Conservation (phyloP, 2,329 filamentous ascomycete genomes). For the Fusarium drepaniforme region DNA sequence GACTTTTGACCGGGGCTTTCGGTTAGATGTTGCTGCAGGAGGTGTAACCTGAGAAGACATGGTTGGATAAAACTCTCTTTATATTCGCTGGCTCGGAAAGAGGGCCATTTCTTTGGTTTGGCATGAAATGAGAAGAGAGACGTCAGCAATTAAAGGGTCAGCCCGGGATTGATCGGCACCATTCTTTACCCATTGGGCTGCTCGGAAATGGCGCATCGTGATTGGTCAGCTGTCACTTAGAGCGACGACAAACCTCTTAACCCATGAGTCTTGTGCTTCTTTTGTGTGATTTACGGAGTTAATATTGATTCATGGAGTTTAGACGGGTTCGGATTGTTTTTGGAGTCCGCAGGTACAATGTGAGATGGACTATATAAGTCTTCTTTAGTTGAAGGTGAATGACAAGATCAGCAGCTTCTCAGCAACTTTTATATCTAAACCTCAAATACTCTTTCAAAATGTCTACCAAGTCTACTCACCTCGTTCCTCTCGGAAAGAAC, state of each 20-base stretch:
- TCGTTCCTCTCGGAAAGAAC: slow-evolving; percentile 56
- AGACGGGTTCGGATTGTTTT: background rate
- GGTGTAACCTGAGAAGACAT: background rate
- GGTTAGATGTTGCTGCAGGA: background rate
- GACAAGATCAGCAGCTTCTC: background rate
- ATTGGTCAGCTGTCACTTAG: slow-evolving; percentile 22
- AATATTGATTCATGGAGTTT: background rate
- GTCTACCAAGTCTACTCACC: background rate
- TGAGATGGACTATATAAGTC: background rate
- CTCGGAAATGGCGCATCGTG: slow-evolving; percentile 33
- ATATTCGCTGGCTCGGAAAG: slow-evolving; percentile 40
- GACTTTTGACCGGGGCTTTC: slow-evolving; percentile 27
- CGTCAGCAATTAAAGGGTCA: background rate
- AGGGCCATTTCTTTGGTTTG: slow-evolving; percentile 28
- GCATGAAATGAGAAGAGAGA: background rate
- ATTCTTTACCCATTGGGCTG: slow-evolving; percentile 24
- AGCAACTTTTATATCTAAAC: background rate
- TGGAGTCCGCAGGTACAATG: background rate
- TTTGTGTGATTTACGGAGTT: background rate
- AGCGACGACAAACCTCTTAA: background rate
- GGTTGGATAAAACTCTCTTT: background rate
- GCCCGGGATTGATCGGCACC: background rate
- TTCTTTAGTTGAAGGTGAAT: background rate
- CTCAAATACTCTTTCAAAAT: background rate
- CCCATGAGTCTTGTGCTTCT: background rate